Base-by-base conservation (phyloP, 768 basidiomycete species). In the Pisolithus marmoratus region DNA sequence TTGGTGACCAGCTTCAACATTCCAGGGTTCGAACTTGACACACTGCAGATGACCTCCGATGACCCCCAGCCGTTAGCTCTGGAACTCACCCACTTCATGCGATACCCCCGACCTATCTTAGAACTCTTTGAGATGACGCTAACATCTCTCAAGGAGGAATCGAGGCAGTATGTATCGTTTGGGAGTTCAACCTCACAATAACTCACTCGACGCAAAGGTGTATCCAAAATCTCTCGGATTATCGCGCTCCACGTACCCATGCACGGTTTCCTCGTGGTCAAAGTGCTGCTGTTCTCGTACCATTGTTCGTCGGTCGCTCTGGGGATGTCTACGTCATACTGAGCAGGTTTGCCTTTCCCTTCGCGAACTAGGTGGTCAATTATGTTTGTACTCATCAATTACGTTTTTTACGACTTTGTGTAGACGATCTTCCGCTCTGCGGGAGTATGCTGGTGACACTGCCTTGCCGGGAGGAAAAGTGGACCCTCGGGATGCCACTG, bases 321-420 rank as follows among this genome's bases (percentile, higher is more conserved):
- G 92, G 93, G 5, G 90, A 94, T 58, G 61, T 95, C 23, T 89
- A 93, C 58, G 93, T 94, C 4, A 63, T 94, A 27, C 75, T 94
- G n/a, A 90, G 81, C 60, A 75, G 84, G 90, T 88, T 62, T 60
- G 86, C 73, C 50, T 51, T 52, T 61, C 11, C 17, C 23, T 36
- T 12, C 5, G 15, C 47, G 34, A 34, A 14, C 34, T 34, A 34
- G 27, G 17, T 23, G 43, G 43, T 17, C 14, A 26, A 7, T n/a
- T n/a, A 12, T 23, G 15, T 5, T 29, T 53, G 27, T 49, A 17
- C n/a, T 15, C 19, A 17, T 42, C 23, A 15, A n/a, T 31, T 41
- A 37, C 36, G 42, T 15, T 29, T 14, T 6, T 12, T 34, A 14
- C 34, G 34, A 15, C 34, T 1, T 40, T n/a, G 12, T 36, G 22